phyloP scores from a whole-genome alignment of 2,329 filamentous ascomycete species.

The Trichoderma sp. region DNA sequence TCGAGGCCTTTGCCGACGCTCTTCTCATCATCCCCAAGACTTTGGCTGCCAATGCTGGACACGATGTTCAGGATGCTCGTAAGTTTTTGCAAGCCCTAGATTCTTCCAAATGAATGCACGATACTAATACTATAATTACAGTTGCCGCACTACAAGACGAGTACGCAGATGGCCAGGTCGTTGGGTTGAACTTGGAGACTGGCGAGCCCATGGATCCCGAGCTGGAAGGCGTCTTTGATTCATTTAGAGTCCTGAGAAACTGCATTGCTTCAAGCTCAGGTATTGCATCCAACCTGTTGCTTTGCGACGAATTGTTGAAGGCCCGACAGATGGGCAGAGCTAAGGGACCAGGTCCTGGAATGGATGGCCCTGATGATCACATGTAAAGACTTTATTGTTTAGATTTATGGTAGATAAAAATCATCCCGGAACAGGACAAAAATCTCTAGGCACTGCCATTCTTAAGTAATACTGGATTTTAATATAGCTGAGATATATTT shows the following conservation, averaged over 20 bases:
- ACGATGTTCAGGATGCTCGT: slow-evolving; percentile 95
- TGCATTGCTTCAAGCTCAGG: slow-evolving; percentile 90
- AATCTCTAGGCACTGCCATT: slow-evolving; percentile 5
- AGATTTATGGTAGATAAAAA: slow-evolving; percentile 44
- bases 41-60: slow-evolving; percentile 90
- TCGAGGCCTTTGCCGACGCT: slow-evolving; percentile 92
- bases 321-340: slow-evolving; percentile 87
- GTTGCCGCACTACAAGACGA: slow-evolving; percentile 88
- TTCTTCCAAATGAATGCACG: neutral
- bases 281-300: slow-evolving; percentile 90
- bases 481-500: neutral
- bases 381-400: slow-evolving; percentile 45
- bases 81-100: slow-evolving; percentile 46
- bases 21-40: slow-evolving; percentile 97
- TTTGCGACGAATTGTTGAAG: slow-evolving; percentile 97
- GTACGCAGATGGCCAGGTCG: slow-evolving; percentile 76
- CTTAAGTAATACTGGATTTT: neutral
- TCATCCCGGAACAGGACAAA: slow-evolving; percentile 30
- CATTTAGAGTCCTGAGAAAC: slow-evolving; percentile 92
- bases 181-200: slow-evolving; percentile 82
- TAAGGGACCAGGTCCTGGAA: slow-evolving; percentile 63
- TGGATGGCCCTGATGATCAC: slow-evolving; percentile 61
- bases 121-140: slow-evolving; percentile 40
- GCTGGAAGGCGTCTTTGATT: slow-evolving; percentile 91
- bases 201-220: slow-evolving; percentile 95